Conservation (phyloP, 768 basidiomycete genomes). For the Strobilomyces dryophilus region DNA sequence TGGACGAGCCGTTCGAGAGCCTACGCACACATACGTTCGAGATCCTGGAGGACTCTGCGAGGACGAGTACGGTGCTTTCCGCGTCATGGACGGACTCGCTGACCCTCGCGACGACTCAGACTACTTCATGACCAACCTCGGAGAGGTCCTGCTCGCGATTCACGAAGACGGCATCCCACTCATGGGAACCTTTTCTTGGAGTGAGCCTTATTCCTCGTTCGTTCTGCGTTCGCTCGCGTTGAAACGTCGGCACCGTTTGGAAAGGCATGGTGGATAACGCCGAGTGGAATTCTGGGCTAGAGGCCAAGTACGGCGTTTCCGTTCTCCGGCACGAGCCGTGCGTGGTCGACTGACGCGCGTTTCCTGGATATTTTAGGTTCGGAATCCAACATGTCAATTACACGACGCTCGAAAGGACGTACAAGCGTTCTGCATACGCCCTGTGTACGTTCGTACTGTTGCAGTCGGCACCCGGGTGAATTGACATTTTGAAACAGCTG, state of each 20-base stretch:
- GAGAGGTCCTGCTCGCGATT: background rate
- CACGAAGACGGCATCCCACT: background rate
- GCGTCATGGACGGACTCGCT: no score
- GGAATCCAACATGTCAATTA: background rate
- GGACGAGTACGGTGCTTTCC: no score
- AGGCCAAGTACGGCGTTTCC: no score
- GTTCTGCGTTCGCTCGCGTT: background rate
- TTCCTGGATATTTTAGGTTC: background rate
- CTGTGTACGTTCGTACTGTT: background rate
- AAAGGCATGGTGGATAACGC: background rate
- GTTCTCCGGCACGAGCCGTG: background rate
- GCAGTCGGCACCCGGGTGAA: no score
- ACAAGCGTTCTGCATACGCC: background rate
- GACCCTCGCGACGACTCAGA: background rate
- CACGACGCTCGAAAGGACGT: background rate
- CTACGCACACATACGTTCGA: background rate
- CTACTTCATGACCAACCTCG: background rate
- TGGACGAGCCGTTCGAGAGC: background rate
- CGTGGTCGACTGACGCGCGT: background rate
- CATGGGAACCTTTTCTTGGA: background rate
- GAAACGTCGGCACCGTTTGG: background rate
- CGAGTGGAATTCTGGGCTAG: background rate
- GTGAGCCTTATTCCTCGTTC: background rate
- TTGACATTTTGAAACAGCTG: no score
- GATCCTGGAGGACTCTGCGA: no score